phyloP scores from a whole-genome alignment of 2,329 filamentous ascomycete genomes.

The Penicillium sp. region DNA sequence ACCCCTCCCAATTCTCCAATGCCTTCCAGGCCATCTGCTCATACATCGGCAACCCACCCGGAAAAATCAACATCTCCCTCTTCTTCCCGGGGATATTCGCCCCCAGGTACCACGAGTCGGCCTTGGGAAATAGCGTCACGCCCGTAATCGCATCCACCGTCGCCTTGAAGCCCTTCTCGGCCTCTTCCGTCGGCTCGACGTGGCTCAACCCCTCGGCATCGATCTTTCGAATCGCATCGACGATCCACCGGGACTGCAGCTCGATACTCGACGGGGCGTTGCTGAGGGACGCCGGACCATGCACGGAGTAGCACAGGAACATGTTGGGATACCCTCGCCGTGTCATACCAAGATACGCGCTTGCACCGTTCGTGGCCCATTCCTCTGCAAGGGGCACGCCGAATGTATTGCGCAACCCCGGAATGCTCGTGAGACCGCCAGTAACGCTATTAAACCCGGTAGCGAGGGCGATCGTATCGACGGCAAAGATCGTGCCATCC shows the following conservation, averaged over 20 bases:
- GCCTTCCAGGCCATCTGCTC: constrained; percentile 2
- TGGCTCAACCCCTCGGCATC: constrained; percentile 52
- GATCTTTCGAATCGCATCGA: constrained; percentile 57
- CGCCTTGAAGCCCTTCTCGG: constrained; percentile 56
- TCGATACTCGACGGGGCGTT: constrained; percentile 62
- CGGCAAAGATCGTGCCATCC: constrained; percentile 42
- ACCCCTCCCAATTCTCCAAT: constrained; percentile 15
- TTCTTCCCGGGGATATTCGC: constrained; percentile 31
- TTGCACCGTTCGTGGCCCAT: constrained; percentile 21
- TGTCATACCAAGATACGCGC: constrained; percentile 49
- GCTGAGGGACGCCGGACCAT: constrained; percentile 60
- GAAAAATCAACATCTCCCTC: constrained; percentile 18
- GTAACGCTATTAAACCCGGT: constrained; percentile 49
- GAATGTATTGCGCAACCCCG: constrained; percentile 36
- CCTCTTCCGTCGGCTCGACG: constrained; percentile 56
- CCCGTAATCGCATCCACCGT: constrained; percentile 52
- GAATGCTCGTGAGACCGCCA: constrained; percentile 41
- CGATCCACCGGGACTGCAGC: constrained; percentile 62
- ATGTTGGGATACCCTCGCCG: constrained; percentile 54
- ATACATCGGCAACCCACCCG: constrained; percentile 16
- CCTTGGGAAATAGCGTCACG: constrained; percentile 55
- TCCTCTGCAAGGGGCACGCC: constrained; percentile 36
- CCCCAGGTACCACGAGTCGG: constrained; percentile 33
- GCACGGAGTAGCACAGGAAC: constrained; percentile 60
- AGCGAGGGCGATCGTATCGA: constrained; percentile 47